Evolutionary conservation across 2,329 filamentous ascomycete genomes (phyloP).

Genomic region (Diaporthe sp.): DNA sequence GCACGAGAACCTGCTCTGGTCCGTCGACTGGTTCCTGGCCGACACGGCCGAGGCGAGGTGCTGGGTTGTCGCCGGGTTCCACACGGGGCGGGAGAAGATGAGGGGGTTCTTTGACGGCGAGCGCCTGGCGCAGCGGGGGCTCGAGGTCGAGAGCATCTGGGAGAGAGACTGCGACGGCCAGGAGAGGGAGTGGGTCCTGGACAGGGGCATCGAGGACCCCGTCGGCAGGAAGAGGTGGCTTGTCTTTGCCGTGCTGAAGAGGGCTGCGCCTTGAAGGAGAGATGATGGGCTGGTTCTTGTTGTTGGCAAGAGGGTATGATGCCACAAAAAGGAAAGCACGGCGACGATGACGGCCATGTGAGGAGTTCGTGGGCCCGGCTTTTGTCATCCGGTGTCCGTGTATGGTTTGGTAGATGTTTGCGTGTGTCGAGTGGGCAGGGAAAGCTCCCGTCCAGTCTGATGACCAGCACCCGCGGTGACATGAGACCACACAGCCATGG

Average conservation of each 20-base stretch:
- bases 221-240: slow-evolving; percentile 78
- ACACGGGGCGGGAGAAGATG: slow-evolving; percentile 77
- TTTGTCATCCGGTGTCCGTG: not conserved
- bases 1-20: slow-evolving; percentile 75
- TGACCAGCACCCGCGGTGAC: not conserved
- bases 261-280: slow-evolving; percentile 42
- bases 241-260: slow-evolving; percentile 68
- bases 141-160: slow-evolving; percentile 75
- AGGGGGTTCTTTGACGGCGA: slow-evolving; percentile 71
- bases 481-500: not conserved
- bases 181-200: slow-evolving; percentile 72
- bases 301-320: not conserved
- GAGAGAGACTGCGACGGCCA: slow-evolving; percentile 77
- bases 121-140: slow-evolving; percentile 61
- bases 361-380: not conserved
- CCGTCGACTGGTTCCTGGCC: slow-evolving; percentile 73
- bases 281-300: not conserved
- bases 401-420: not conserved
- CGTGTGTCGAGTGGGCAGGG: not conserved
- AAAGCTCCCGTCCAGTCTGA: not conserved
- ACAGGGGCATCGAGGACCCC: slow-evolving; percentile 73
- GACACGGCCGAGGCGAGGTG: slow-evolving; percentile 61
- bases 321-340: not conserved
- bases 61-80: slow-evolving; percentile 79
- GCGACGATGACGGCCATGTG: not conserved